Conservation (phyloP, 2,329 filamentous ascomycete species). For the Phoma sp. region DNA sequence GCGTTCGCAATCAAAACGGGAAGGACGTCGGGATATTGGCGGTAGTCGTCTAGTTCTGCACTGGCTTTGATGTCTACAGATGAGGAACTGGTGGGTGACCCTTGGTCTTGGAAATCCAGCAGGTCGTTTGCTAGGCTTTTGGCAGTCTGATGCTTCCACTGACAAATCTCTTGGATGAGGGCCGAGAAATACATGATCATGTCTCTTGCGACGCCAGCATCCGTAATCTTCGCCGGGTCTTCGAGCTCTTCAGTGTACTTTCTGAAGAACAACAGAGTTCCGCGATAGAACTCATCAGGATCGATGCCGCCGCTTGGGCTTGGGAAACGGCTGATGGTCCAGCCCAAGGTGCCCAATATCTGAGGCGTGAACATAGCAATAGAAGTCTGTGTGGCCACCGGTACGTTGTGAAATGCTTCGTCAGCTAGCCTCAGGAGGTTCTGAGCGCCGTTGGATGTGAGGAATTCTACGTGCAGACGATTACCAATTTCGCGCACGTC, state of each 20-base stretch:
- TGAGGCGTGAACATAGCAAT: constrained; percentile 28
- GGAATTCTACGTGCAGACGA: constrained; percentile 32
- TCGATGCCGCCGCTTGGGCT: constrained; percentile 17
- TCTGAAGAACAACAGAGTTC: constrained; percentile 34
- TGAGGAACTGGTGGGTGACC: constrained; percentile 30
- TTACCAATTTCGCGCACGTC: constrained; percentile 28
- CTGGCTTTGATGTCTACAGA: constrained; percentile 9
- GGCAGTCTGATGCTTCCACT: constrained; percentile 35
- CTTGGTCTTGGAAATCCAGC: constrained; percentile 30
- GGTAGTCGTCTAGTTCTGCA: constrained; percentile 22
- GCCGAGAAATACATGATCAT: constrained; percentile 29
- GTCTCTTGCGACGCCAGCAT: constrained; percentile 35
- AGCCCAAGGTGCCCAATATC: constrained; percentile 32
- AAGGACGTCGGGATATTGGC: constrained; percentile 43
- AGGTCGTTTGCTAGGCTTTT: constrained; percentile 32
- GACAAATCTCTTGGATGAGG: constrained; percentile 35
- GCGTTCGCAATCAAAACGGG: constrained; percentile 63
- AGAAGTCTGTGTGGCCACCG: constrained; percentile 19
- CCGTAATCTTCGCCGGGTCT: constrained; percentile 34
- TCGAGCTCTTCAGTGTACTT: constrained; percentile 39
- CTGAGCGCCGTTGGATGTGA: constrained; percentile 32
- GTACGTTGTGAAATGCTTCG: constrained; percentile 29
- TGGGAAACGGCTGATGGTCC: constrained; percentile 24
- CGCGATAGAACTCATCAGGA: constrained; percentile 27
- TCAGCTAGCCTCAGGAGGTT: constrained; percentile 34